Evolutionary conservation across 2,329 filamentous ascomycete species (phyloP).

Genomic region (Ceratocystiopsis brevicomis): DNA sequence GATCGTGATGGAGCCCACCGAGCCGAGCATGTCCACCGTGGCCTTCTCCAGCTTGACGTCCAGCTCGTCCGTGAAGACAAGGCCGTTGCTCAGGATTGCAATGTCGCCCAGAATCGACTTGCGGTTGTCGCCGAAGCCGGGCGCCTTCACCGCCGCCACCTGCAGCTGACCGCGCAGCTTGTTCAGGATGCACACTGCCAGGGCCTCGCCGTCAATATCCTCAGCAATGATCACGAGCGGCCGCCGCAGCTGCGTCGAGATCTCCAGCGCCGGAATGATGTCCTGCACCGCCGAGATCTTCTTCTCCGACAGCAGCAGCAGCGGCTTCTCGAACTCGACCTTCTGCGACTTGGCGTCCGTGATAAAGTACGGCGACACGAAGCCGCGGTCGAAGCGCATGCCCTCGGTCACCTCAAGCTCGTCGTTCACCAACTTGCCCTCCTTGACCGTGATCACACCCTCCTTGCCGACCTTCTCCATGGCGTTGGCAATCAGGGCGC

Average conservation of each 20-base stretch:
- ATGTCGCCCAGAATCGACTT: conserved; percentile 98
- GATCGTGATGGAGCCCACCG: conserved; percentile 95
- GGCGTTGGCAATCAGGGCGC: conserved; percentile 85
- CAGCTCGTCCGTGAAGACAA: conserved; percentile 94
- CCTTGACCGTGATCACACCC: conserved; percentile 99
- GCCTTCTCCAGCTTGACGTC: conserved; percentile 99
- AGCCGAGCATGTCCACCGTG: conserved; percentile 86
- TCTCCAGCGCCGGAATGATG: conserved; percentile 94
- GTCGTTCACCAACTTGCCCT: conserved; percentile 95
- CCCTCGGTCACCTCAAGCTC: conserved; percentile 98
- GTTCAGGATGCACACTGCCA: conserved; percentile 98
- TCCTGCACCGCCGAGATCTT: conserved; percentile 99
- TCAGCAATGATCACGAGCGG: conserved; percentile 97
- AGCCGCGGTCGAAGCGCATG: conserved; percentile 99
- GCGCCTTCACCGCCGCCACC: conserved; percentile 95
- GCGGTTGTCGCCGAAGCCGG: conserved; percentile 98
- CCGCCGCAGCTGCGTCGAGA: conserved; percentile 84
- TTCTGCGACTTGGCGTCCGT: conserved; percentile 97
- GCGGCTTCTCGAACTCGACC: conserved; percentile 98
- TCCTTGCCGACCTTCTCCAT: conserved; percentile 99
- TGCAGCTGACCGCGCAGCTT: conserved; percentile 99
- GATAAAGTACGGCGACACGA: conserved; percentile 98
- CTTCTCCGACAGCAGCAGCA: conserved; percentile 98
- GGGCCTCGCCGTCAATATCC: conserved; percentile 95
- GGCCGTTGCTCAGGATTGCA: conserved; percentile 86